Evolutionary conservation across 2,329 filamentous ascomycete genomes (phyloP).

Genomic region (Leptographium radiaticola): DNA sequence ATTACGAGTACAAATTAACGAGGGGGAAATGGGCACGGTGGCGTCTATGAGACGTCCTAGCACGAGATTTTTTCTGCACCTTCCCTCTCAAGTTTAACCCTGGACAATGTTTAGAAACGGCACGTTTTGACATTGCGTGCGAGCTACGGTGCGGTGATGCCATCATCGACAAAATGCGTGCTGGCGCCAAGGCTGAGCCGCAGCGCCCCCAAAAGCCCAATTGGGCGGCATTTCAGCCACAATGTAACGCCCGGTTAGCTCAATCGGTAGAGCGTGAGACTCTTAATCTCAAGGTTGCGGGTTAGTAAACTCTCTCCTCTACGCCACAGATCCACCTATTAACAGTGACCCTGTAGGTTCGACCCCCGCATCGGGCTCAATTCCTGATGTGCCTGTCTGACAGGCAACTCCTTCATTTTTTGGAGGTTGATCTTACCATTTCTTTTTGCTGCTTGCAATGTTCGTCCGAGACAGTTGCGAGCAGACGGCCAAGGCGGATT

Average conservation of each 20-base stretch:
- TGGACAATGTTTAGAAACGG: too few species aligned
- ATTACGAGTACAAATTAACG: too few species aligned
- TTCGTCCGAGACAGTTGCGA: too few species aligned
- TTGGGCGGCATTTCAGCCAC: background rate
- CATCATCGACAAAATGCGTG: background rate
- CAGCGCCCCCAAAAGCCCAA: too few species aligned
- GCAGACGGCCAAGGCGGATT: too few species aligned
- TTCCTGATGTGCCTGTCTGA: conserved; percentile 20
- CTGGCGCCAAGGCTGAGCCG: too few species aligned
- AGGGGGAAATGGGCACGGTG: too few species aligned
- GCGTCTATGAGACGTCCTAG: too few species aligned
- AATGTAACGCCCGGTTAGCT: conserved; percentile 40
- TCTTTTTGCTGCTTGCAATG: background rate
- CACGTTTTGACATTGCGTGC: background rate
- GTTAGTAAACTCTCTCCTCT: conserved; percentile 5
- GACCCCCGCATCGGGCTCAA: conserved; percentile 36
- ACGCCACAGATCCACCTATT: background rate
- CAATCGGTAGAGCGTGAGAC: conserved; percentile 64
- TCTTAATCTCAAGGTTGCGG: conserved; percentile 35
- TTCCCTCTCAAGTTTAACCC: too few species aligned
- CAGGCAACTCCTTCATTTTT: background rate
- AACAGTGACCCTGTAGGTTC: conserved; percentile 7
- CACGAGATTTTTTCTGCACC: too few species aligned
- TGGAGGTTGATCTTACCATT: background rate
- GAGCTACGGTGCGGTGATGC: background rate